A percentile compares a stretch with the other conserved stretches of the same genome.
Evolutionary conservation across 169 alveolate genomes (phyloP).

Genomic region (Eimeria acervulina): DNA sequence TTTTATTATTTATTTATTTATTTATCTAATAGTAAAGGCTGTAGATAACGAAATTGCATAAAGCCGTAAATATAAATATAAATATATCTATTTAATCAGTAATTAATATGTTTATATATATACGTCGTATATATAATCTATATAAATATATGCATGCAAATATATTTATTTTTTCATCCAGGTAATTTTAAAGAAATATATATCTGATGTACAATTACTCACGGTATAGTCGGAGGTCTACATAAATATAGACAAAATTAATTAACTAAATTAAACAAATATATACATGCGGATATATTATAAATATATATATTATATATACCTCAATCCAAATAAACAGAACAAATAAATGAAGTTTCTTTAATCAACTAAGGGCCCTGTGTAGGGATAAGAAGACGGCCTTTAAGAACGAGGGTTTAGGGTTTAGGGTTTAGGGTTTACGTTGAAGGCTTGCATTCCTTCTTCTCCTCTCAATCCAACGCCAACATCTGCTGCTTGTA

Average conservation of each 20-base stretch:
- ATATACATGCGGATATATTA: too few relatives aligned
- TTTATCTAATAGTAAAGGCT: neutral
- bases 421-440: conserved; percentile 62
- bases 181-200: too few relatives aligned
- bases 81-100: neutral
- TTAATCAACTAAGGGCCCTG: neutral
- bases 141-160: neutral
- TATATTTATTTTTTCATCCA: too few relatives aligned
- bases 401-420: neutral
- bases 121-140: too few relatives aligned
- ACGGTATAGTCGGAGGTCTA: too few relatives aligned
- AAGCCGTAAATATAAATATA: neutral
- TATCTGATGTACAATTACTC: too few relatives aligned
- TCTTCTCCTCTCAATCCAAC: conserved; percentile 98
- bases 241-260: too few relatives aligned
- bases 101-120: conserved; percentile 73
- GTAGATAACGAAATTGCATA: neutral
- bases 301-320: too few relatives aligned
- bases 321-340: too few relatives aligned
- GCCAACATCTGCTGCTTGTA: conserved; percentile 98
- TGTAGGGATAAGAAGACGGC: neutral
- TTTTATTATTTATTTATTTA: too few relatives aligned
- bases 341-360: neutral
- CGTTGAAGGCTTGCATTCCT: conserved; percentile 96
- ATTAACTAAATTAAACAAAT: too few relatives aligned